These are phyloP conservation scores for Arachnopeziza araneosa DNA, from an alignment of 2,329 filamentous ascomycete species.

Conservation along the genomic window DNA sequence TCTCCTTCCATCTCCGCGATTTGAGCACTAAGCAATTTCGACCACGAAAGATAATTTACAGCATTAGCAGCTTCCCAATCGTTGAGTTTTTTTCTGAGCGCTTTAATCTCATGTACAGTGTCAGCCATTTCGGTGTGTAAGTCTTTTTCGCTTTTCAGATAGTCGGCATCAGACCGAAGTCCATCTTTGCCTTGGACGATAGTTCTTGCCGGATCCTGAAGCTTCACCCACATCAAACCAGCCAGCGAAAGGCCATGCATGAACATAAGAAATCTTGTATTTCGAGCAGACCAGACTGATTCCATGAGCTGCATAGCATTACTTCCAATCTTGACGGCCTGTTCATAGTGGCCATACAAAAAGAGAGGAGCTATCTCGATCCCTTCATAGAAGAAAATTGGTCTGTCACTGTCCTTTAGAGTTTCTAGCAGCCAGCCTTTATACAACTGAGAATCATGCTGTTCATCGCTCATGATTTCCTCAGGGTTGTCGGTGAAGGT, in stretches of 20 bases:
- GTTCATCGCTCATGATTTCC: slow-evolving; percentile 61
- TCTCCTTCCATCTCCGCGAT: slow-evolving; percentile 56
- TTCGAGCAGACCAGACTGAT: slow-evolving; percentile 54
- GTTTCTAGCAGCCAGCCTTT: slow-evolving; percentile 51
- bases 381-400: slow-evolving; percentile 63
- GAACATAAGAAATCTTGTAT: slow-evolving; percentile 51
- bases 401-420: slow-evolving; percentile 52
- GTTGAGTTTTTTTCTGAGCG: slow-evolving; percentile 55
- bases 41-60: slow-evolving; percentile 68
- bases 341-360: slow-evolving; percentile 57
- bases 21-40: slow-evolving; percentile 62
- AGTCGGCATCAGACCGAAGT: slow-evolving; percentile 25
- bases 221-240: slow-evolving; percentile 38
- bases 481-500: slow-evolving; percentile 44
- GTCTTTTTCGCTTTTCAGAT: slow-evolving; percentile 33
- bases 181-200: slow-evolving; percentile 22
- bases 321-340: slow-evolving; percentile 52
- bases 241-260: slow-evolving; percentile 55
- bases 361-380: slow-evolving; percentile 59
- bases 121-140: slow-evolving; percentile 39
- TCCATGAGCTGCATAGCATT: slow-evolving; percentile 42
- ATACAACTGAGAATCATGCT: slow-evolving; percentile 54
- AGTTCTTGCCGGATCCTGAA: slow-evolving; percentile 22
- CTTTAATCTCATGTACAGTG: slow-evolving; percentile 47
- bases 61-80: slow-evolving; percentile 59